Base-by-base conservation (phyloP, 2,329 filamentous ascomycete species). In the Fusarium sublunatum region DNA sequence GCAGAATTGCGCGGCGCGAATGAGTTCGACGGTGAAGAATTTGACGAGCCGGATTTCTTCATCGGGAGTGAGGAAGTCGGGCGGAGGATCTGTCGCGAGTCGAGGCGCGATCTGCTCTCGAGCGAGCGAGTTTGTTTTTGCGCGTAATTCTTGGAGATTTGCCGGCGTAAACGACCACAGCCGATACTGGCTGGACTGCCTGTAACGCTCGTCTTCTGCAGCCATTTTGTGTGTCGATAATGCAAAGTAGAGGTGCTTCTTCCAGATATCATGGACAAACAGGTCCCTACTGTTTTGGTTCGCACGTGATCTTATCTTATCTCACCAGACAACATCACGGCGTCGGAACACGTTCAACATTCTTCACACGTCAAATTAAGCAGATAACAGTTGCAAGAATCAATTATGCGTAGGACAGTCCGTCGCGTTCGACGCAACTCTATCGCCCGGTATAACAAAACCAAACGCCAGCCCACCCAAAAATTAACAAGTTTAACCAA, bases 171-270 rank as follows among this genome's bases (percentile, higher is more conserved):
- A 98, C 10, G 93, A 97, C 95, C 95, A 99, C 56, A 96, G 83
- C 39, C 91, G 87, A 74, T 88, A 98, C 77, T 99, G 95, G 42
- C 92, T 94, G 0, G 94, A 96, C 47, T 91, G 86, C 29, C 92
- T 88, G 78, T 98, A 99, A 52, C 93, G 84, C 67, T 92, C 91
- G 78, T 99, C 95, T 83, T 99, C 95, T 61, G 88, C 91, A 7
- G 84, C 83, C 86, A 96, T 91, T 60, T 41, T 77, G 63, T 24
- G 10, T 32, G 43, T 44, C 24, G 52, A n/a, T 42, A 36, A 44
- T 40, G 32, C 15, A 57, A 19, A 41, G 25, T 25, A 48, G 31
- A 60, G 24, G n/a, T 50, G 52, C 9, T 36, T 31, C 29, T 26
- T 47, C 3, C 25, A 25, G 25, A 34, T 49, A 48, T 42, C 34